Evolutionary conservation across 495 filamentous ascomycete species (phyloP).

Genomic region (Xylaria grammica): DNA sequence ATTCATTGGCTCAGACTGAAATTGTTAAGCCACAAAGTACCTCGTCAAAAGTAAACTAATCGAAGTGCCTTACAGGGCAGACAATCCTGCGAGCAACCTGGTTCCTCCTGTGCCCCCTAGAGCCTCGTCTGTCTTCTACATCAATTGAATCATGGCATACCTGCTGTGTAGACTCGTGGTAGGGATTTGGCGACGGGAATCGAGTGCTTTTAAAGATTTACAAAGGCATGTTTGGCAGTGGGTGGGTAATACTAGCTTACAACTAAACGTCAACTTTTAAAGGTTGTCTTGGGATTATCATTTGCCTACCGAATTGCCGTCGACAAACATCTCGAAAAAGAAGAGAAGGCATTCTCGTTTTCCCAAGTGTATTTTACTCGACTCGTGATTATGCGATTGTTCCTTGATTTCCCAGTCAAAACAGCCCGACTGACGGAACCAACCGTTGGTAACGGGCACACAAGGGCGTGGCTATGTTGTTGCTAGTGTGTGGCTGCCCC

Average conservation of each 20-base stretch:
- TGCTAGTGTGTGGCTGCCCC: background rate
- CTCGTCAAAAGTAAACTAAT: background rate
- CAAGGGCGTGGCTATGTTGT: background rate
- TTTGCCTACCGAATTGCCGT: background rate
- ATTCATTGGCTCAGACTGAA: background rate
- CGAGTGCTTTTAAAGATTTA: background rate
- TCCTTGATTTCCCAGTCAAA: background rate
- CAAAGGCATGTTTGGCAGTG: background rate
- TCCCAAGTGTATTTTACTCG: slow-evolving; percentile 10
- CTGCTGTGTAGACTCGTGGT: too few species aligned
- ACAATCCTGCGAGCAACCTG: background rate
- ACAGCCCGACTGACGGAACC: background rate
- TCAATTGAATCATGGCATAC: background rate
- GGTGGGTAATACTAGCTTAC: background rate
- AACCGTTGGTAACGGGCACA: background rate
- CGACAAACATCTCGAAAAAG: background rate
- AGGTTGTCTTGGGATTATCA: background rate
- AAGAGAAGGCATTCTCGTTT: background rate
- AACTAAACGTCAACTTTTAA: background rate
- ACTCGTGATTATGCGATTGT: slow-evolving; percentile 5
- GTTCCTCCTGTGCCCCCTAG: too few species aligned
- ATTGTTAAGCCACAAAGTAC: slow-evolving; percentile 14
- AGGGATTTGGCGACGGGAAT: background rate
- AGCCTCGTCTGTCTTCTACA: too few species aligned
- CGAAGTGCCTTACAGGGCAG: slow-evolving; percentile 15